Evolutionary conservation across 2,329 filamentous ascomycete genomes (phyloP), one percentile per base, ranked within the genome.

Genomic region (Monilinia fructigena): DNA sequence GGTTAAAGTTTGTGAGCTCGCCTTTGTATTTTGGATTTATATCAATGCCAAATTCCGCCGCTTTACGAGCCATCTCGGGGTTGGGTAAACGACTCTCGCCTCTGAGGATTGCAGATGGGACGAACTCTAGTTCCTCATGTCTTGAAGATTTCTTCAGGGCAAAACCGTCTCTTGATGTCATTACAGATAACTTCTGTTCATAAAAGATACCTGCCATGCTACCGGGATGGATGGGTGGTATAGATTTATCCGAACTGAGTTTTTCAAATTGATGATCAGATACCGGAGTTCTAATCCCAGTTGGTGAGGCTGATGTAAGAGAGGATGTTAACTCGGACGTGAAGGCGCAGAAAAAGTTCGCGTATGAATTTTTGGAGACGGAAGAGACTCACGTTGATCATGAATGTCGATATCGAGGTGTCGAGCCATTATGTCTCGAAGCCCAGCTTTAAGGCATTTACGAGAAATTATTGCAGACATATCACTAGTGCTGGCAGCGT

Each of bases 11-110:
- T 20, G 58, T 67, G 23, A 67, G 28, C 11, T 67, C 60, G 11
- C 63, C 64, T 54, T 67, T 61, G 48, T 68, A 69, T 35, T 69
- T 65, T 2, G 60, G 65, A 42, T 66, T 66, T 5, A 38, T 16
- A 28, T 16, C 4, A 38, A 63, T 12, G 16, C 64, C 58, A 12
- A 63, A n/a, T 47, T 62, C 20, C 5, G 14, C 48, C 18, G 54
- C 55, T 59, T 55, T 65, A 26, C 55, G 63, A 16, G 48, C 16
- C 50, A 38, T 55, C 2, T 65, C 47, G 35, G 55, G 23, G 20
- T 16, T 42, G 23, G 54, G 4, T 3, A 20, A 4, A 7, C 63
- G 63, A 12, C 45, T 20, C 8, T 16, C 23, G 10, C 63, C 55
- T 20, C 26, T 53, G 18, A 65, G 63, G 35, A 65, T 65, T 1